phyloP scores from a whole-genome alignment of 768 basidiomycete genomes.

The Daedaleopsis sinensis region DNA sequence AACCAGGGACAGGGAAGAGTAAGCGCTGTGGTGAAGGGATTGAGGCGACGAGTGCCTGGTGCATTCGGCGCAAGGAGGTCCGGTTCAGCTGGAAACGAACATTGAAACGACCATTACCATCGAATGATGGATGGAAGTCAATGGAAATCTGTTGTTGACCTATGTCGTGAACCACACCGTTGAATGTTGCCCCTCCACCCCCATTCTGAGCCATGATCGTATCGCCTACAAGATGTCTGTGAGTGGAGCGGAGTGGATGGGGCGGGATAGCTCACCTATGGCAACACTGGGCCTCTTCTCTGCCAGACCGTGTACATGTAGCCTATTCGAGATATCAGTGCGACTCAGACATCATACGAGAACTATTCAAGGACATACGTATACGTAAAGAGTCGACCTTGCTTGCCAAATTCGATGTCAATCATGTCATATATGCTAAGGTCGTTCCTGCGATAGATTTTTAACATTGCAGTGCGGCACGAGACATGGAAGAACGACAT shows the following conservation, averaged over 20 bases:
- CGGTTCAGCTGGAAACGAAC: slow-evolving; percentile 62
- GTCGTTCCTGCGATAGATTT: slow-evolving; percentile 35
- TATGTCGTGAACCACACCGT: slow-evolving; percentile 53
- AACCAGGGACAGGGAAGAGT: slow-evolving; percentile 45
- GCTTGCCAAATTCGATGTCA: slow-evolving; percentile 38
- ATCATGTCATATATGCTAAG: slow-evolving; percentile 39
- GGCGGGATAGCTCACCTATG: slow-evolving; percentile 42
- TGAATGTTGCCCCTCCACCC: slow-evolving; percentile 33
- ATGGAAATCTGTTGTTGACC: slow-evolving; percentile 46
- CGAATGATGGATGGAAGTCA: slow-evolving; percentile 48
- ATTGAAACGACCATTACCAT: slow-evolving; percentile 43
- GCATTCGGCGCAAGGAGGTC: slow-evolving; percentile 54
- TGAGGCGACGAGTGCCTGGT: slow-evolving; percentile 49
- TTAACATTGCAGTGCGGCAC: neutral
- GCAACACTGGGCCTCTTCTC: slow-evolving; percentile 63
- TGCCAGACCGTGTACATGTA: slow-evolving; percentile 56
- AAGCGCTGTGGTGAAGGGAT: slow-evolving; percentile 42
- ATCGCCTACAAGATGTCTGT: slow-evolving; percentile 34
- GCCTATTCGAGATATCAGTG: slow-evolving; percentile 31
- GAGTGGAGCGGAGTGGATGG: slow-evolving; percentile 1
- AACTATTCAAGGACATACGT: slow-evolving; percentile 36
- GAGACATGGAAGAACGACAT: slow-evolving; percentile 5
- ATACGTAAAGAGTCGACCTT: slow-evolving; percentile 48
- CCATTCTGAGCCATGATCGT: slow-evolving; percentile 30
- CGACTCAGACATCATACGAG: neutral